A percentile compares a stretch with the other conserved stretches of the same genome.
Evolutionary conservation across 2,329 filamentous ascomycete genomes (phyloP).

Genomic region (Paramyrothecium roridum): DNA sequence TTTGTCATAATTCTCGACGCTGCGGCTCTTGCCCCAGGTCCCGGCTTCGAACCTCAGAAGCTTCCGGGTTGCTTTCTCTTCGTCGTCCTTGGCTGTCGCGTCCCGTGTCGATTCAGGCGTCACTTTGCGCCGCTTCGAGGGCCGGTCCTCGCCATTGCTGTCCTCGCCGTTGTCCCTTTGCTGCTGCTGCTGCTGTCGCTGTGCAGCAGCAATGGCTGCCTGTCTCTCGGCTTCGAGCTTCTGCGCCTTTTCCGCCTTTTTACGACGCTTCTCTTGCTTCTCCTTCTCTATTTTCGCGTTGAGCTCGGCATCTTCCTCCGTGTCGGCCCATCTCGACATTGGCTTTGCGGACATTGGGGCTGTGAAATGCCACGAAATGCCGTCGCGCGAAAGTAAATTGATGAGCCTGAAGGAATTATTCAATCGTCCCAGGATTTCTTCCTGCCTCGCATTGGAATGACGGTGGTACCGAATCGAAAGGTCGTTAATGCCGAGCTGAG

Average conservation of each 20-base stretch:
- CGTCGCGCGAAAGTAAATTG: too few relatives aligned
- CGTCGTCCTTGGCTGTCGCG: constrained; percentile 12
- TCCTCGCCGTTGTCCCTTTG: constrained; percentile 14
- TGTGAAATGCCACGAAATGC: neutral
- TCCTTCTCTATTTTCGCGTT: constrained; percentile 72
- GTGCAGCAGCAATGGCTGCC: constrained; percentile 26
- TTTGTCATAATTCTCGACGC: constrained; percentile 84
- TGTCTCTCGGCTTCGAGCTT: constrained; percentile 50
- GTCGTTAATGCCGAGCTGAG: too few relatives aligned
- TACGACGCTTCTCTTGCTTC: constrained; percentile 84
- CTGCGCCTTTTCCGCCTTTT: constrained; percentile 78
- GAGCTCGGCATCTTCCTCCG: constrained; percentile 74
- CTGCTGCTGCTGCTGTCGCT: constrained; percentile 24
- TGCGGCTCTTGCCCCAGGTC: constrained; percentile 67
- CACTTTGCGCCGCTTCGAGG: constrained; percentile 61
- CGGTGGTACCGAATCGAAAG: too few relatives aligned
- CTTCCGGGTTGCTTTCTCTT: constrained; percentile 36
- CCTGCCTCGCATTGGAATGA: too few relatives aligned
- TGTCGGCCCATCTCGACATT: constrained; percentile 84
- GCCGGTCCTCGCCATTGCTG: constrained; percentile 35
- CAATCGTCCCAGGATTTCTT: too few relatives aligned
- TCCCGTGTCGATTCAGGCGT: constrained; percentile 39
- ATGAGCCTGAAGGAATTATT: too few relatives aligned
- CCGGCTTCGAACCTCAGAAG: constrained; percentile 70
- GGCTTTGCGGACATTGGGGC: constrained; percentile 53